Evolutionary conservation across 2,329 filamentous ascomycete species (phyloP).

Genomic region (Cladosporium colombiae): DNA sequence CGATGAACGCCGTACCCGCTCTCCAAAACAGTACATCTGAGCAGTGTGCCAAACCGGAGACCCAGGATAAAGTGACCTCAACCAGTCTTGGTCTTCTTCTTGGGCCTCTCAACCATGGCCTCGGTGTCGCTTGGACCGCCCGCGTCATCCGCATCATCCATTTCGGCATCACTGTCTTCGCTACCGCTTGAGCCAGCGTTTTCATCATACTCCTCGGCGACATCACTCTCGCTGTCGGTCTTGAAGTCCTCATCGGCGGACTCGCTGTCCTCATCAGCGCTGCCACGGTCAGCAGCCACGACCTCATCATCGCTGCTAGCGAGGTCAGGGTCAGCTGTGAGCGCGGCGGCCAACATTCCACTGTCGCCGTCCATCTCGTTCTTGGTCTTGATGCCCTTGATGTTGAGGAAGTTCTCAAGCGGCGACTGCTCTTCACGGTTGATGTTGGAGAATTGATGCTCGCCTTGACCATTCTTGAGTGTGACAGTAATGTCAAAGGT

Average conservation of each 20-base stretch:
- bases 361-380: slow-evolving; percentile 96
- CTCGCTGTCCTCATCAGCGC: slow-evolving; percentile 94
- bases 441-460: slow-evolving; percentile 98
- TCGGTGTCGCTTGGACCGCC: slow-evolving; percentile 48
- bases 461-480: slow-evolving; percentile 81
- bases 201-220: slow-evolving; percentile 94
- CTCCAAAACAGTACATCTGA: neutral
- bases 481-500: slow-evolving; percentile 97
- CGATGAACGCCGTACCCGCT: slow-evolving; percentile 8
- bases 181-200: slow-evolving; percentile 79
- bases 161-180: slow-evolving; percentile 65
- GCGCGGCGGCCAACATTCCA: slow-evolving; percentile 71
- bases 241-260: slow-evolving; percentile 95
- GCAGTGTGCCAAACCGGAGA: neutral
- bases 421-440: slow-evolving; percentile 96
- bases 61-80: neutral
- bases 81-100: slow-evolving; percentile 63
- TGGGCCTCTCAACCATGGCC: slow-evolving; percentile 58
- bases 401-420: slow-evolving; percentile 96
- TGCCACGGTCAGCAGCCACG: slow-evolving; percentile 76
- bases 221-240: slow-evolving; percentile 88
- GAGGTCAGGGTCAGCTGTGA: slow-evolving; percentile 75
- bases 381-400: slow-evolving; percentile 92
- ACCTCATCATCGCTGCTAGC: slow-evolving; percentile 78
- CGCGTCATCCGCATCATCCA: slow-evolving; percentile 63